phyloP scores from a whole-genome alignment of 2,329 filamentous ascomycete genomes.

The Exophiala sp. region DNA sequence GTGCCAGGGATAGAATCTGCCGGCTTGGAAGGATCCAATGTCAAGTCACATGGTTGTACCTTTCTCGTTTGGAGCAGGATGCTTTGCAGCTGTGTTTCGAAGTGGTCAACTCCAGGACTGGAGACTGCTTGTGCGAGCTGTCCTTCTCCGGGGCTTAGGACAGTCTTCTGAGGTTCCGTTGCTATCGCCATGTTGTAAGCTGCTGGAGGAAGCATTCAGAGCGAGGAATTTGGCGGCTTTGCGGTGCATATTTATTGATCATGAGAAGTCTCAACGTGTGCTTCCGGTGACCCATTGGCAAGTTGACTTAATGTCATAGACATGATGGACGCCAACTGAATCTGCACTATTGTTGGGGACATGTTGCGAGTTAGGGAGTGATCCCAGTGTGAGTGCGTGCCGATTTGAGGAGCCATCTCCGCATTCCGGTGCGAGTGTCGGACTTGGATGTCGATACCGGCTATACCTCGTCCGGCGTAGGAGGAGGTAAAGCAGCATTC shows the following conservation, averaged over 20 bases:
- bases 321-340: background rate
- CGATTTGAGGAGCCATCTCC: slow-evolving; percentile 6
- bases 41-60: background rate
- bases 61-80: slow-evolving; percentile 6
- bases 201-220: background rate
- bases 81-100: slow-evolving; percentile 6
- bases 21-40: background rate
- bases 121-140: background rate
- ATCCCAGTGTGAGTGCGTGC: background rate
- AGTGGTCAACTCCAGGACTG: background rate
- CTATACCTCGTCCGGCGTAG: background rate
- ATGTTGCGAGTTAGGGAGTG: background rate
- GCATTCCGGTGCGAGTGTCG: slow-evolving; percentile 13
- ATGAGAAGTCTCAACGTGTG: background rate
- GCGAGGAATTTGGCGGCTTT: background rate
- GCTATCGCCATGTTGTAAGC: slow-evolving; percentile 1
- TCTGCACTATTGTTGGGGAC: background rate
- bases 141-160: background rate
- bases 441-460: background rate
- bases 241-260: background rate
- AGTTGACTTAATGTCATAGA: background rate
- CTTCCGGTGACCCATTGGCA: background rate
- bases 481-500: background rate
- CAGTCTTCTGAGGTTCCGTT: background rate
- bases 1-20: slow-evolving; percentile 1